phyloP scores from a whole-genome alignment of 805 yeast genomes.

The Saturnispora sanitii region DNA sequence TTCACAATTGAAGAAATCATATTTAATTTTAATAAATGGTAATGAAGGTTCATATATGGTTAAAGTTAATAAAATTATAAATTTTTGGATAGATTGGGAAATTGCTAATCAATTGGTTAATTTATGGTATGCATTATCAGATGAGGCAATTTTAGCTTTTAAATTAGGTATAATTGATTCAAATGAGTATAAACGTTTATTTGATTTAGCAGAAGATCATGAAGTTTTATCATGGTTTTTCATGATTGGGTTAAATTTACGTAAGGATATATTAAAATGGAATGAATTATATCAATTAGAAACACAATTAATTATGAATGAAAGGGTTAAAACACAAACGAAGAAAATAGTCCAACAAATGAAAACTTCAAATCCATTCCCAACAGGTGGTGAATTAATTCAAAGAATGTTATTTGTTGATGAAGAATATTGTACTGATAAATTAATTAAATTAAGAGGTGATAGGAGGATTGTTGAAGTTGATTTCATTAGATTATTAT shows the following conservation, averaged over 20 bases:
- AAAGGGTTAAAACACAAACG: conserved; percentile 52
- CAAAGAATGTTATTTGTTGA: conserved; percentile 1
- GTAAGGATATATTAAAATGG: conserved; percentile 38
- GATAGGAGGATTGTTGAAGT: conserved; percentile 27
- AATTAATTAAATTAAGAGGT: conserved; percentile 25
- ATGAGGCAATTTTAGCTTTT: conserved; percentile 50
- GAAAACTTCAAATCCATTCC: conserved; percentile 10
- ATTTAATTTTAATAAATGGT: conserved; percentile 12
- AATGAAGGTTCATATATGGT: conserved; percentile 12
- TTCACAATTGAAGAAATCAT: conserved; percentile 24
- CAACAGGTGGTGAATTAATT: conserved; percentile 11
- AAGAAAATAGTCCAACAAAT: conserved; percentile 18
- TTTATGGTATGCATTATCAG: conserved; percentile 55
- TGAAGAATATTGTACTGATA: conserved; percentile 8
- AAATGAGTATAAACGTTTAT: conserved; percentile 28
- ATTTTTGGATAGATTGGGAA: conserved; percentile 32
- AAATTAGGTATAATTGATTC: conserved; percentile 48
- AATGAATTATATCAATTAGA: conserved; percentile 37
- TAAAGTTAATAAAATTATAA: conserved; percentile 18
- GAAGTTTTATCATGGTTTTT: conserved; percentile 63
- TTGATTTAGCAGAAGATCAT: conserved; percentile 34
- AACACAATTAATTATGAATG: conserved; percentile 44
- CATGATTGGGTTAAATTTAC: conserved; percentile 49
- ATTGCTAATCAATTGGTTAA: conserved; percentile 44
- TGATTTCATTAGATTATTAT: conserved; percentile 33